phyloP scores from a whole-genome alignment of 257 asterid species.

The Nicotiana tabacum region DNA sequence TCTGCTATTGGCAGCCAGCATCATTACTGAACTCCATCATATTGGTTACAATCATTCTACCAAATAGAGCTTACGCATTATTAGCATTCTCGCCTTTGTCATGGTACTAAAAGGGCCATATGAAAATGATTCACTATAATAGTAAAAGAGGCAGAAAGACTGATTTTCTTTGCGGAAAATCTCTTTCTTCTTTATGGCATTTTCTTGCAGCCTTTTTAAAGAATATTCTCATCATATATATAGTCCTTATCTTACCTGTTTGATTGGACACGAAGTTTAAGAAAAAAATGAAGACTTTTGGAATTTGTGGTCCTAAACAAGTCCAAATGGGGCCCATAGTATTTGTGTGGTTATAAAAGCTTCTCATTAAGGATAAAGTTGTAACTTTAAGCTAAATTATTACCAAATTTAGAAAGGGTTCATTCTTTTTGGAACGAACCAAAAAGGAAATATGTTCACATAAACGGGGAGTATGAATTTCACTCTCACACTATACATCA shows the following conservation, averaged over 20 bases:
- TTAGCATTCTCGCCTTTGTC: conserved; percentile 11
- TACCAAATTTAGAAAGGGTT: no score
- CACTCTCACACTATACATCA: no score
- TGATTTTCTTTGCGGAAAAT: not conserved
- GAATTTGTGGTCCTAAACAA: not conserved
- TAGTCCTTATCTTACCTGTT: not conserved
- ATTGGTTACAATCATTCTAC: conserved; percentile 28
- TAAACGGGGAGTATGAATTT: no score
- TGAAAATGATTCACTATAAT: not conserved
- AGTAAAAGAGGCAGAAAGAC: not conserved
- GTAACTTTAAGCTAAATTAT: no score
- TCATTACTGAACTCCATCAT: conserved; percentile 14
- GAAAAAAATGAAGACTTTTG: no score
- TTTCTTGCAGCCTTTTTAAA: conserved; percentile 22
- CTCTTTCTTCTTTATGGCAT: conserved; percentile 8
- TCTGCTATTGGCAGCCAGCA: not conserved
- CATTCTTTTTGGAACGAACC: no score
- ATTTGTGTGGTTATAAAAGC: no score
- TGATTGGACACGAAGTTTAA: no score
- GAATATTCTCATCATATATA: not conserved
- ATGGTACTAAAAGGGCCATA: conserved; percentile 4
- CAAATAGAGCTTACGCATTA: conserved; percentile 20
- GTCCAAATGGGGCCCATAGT: no score
- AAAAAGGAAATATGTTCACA: no score
- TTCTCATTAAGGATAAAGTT: no score